These are phyloP conservation scores for Rubroboletus satanas DNA, from an alignment of 768 basidiomycete species.

Conservation along the genomic window DNA sequence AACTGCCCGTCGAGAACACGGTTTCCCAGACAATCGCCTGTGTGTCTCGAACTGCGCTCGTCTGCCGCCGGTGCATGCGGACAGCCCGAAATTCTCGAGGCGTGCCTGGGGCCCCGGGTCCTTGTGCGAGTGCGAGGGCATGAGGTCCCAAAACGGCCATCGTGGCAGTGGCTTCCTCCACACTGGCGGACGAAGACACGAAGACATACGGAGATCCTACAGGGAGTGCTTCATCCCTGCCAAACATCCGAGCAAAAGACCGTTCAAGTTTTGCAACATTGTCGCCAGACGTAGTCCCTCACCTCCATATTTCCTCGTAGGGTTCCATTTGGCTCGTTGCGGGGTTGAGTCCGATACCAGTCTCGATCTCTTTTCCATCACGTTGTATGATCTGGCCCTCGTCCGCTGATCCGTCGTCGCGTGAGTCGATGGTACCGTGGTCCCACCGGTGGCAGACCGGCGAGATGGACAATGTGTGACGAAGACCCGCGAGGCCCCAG, in stretches of 20 bases:
- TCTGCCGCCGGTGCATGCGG: slow-evolving; percentile 9
- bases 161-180: slow-evolving; percentile 13
- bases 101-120: not conserved
- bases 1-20: slow-evolving; percentile 14
- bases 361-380: slow-evolving; percentile 25
- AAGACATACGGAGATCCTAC: slow-evolving; percentile 17
- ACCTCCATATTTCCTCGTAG: slow-evolving; percentile 27
- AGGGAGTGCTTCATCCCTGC: slow-evolving; percentile 20
- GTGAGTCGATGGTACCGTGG: slow-evolving; percentile 22
- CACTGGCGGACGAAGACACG: slow-evolving; percentile 15
- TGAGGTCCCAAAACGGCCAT: slow-evolving; percentile 26
- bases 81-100: slow-evolving; percentile 13
- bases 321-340: slow-evolving; percentile 14
- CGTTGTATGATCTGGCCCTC: slow-evolving; percentile 19
- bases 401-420: slow-evolving; percentile 7
- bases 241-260: not conserved
- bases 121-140: slow-evolving; percentile 21
- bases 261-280: not conserved
- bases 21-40: slow-evolving; percentile 1
- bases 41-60: not conserved
- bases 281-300: not conserved
- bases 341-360: slow-evolving; percentile 21
- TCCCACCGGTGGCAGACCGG: slow-evolving; percentile 19
- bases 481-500: slow-evolving; percentile 25
- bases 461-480: slow-evolving; percentile 17